Conservation (phyloP, 164 flowering plant genomes). For the Magnolia sinica region DNA sequence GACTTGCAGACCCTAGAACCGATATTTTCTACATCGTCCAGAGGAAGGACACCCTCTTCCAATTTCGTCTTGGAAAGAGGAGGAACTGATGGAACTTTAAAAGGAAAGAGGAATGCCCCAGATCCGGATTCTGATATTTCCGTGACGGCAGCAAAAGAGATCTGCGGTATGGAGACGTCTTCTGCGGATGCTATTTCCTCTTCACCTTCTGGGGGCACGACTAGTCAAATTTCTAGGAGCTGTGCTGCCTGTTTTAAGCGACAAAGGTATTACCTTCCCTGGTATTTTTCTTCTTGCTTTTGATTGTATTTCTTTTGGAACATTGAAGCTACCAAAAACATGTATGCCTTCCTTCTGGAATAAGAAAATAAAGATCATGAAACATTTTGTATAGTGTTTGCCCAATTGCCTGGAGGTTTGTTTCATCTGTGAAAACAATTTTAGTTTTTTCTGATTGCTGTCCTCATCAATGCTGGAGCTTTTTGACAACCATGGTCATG, state of each 20-base stretch:
- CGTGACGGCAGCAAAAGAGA: conserved; percentile 15
- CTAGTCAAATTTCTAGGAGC: conserved; percentile 7
- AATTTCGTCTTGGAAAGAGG: conserved; percentile 6
- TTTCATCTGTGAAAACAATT: not conserved
- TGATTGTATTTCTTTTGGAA: not conserved
- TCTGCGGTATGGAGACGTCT: conserved; percentile 10
- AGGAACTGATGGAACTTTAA: conserved; percentile 2
- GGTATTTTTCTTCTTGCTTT: not conserved
- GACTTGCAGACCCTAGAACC: not conserved
- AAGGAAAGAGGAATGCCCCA: conserved; percentile 18
- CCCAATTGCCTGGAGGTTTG: not conserved
- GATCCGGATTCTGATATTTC: conserved; percentile 26
- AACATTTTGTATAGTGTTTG: not conserved
- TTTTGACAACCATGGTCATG: too few relatives aligned
- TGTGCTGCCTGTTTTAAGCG: conserved; percentile 27
- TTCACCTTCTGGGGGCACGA: conserved; percentile 16
- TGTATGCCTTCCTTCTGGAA: not conserved
- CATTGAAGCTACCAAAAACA: not conserved
- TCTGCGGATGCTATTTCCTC: conserved; percentile 15
- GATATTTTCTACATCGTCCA: conserved; percentile 13
- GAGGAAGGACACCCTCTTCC: conserved; percentile 12
- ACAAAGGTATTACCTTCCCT: conserved; percentile 31
- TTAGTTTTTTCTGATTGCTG: not conserved
- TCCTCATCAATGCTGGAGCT: not conserved
- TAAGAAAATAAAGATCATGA: not conserved